Base-by-base conservation (phyloP, 495 filamentous ascomycete genomes). In the Aspergillus biplanus region DNA sequence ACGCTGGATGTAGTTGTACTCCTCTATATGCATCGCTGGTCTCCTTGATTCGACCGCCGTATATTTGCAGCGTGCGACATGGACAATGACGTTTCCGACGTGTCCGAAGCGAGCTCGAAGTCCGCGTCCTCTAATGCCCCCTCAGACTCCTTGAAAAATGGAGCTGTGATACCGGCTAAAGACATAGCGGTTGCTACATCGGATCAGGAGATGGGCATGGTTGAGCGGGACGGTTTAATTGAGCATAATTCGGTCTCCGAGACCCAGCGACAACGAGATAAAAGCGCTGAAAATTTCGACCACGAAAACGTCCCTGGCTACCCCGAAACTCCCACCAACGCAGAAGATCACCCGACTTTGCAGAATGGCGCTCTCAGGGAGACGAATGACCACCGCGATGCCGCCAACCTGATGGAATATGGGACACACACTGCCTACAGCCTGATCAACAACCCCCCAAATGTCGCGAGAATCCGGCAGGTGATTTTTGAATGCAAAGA, bases 401-500 rank as follows among this genome's bases (percentile, higher is more conserved):
- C 31, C 31, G 18, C 37, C n/a, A 31, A 42, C 9, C 33, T 46
- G 16, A 18, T 31, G 16, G n/a, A n/a, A n/a, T 27, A 33, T n/a
- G 64, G 39, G 27, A 35, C 18, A 52, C 33, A 67, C 4, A 48
- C 66, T 6, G 53, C 47, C 8, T 63, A 67, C 16, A 72, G 64
- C 35, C 64, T 81, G 18, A 74, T 80, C 57, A 67, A 75, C 54
- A 78, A 80, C 59, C 81, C 81, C 15, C 80, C 81, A 9, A 79
- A 82, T 42, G 65, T 84, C 16, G 71, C 75, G 33, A 69, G 68
- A 32, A 82, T 84, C 67, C 75, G 81, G 37, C 71, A 75, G 55
- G 75, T 81, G 2, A 65, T 84, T 53, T 83, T 83, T 49, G 82
- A 84, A 52, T 78, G 82, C 69, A 80, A 75, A 39, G 80, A 84